These are phyloP conservation scores for Xylaria sp. DNA, from an alignment of 2,329 filamentous ascomycete species.

Conservation along the genomic window DNA sequence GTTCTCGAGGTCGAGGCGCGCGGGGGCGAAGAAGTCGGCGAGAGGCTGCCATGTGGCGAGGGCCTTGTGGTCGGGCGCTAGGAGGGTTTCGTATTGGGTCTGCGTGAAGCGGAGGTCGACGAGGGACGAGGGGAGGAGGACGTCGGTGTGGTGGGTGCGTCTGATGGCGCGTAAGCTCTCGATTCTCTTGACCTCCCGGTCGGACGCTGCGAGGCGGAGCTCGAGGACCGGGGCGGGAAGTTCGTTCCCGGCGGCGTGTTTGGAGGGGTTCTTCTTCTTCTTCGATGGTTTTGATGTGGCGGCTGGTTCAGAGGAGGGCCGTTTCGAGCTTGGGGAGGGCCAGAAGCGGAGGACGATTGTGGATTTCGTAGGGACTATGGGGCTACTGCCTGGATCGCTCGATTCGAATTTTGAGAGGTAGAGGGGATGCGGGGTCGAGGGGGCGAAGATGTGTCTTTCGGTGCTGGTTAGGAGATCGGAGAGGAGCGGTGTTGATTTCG, in stretches of 20 bases:
- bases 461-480: conserved; percentile 37
- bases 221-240: conserved; percentile 52
- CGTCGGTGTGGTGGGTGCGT: conserved; percentile 54
- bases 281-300: conserved; percentile 9
- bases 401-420: conserved; percentile 53
- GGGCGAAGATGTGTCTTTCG: conserved; percentile 55
- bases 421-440: conserved; percentile 60
- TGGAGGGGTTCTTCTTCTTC: neutral
- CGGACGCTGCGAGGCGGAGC: conserved; percentile 51
- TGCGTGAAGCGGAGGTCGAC: conserved; percentile 63
- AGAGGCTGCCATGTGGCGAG: conserved; percentile 51
- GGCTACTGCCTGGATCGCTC: conserved; percentile 38
- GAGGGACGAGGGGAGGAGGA: conserved; percentile 58
- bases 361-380: conserved; percentile 43
- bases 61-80: conserved; percentile 40
- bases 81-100: conserved; percentile 50
- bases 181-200: conserved; percentile 49
- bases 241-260: conserved; percentile 22
- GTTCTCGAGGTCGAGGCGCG: conserved; percentile 58
- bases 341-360: conserved; percentile 61
- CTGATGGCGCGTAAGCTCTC: conserved; percentile 55
- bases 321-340: conserved; percentile 47
- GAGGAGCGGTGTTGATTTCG: conserved; percentile 26
- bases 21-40: conserved; percentile 56
- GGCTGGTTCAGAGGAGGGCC: neutral